Percentiles rank a stretch among this genome's conserved stretches.
These are phyloP conservation scores for Pochonia chlamydosporia DNA, from an alignment of 2,329 filamentous ascomycete genomes.

Conservation along the genomic window DNA sequence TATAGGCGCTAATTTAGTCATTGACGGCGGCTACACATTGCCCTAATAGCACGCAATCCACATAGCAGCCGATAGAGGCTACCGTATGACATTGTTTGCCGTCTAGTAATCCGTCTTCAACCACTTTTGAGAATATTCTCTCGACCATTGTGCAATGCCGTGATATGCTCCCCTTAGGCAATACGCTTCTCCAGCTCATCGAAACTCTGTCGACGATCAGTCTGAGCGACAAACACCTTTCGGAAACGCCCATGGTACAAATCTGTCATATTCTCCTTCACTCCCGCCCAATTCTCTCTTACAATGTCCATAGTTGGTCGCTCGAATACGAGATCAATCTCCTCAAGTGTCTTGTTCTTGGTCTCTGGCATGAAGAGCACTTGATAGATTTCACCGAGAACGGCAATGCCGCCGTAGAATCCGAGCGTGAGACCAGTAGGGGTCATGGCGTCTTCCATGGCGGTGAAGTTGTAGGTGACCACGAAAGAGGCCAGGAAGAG, in stretches of 20 bases:
- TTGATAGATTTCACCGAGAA: constrained; percentile 66
- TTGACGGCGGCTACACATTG: constrained; percentile 20
- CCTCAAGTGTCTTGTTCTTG: constrained; percentile 62
- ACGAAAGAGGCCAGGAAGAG: constrained; percentile 68
- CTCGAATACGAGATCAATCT: constrained; percentile 64
- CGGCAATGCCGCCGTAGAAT: constrained; percentile 69
- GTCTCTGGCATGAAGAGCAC: constrained; percentile 72
- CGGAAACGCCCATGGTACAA: constrained; percentile 16
- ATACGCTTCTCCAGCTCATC: constrained; percentile 7
- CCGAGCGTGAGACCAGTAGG: constrained; percentile 60
- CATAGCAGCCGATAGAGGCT: no score
- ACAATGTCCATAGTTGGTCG: constrained; percentile 59
- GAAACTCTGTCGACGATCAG: constrained; percentile 10
- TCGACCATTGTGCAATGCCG: not conserved
- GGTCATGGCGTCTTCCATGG: constrained; percentile 64
- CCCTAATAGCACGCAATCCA: no score
- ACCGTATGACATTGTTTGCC: no score
- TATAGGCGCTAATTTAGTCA: constrained; percentile 18
- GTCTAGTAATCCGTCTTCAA: no score
- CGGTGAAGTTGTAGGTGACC: constrained; percentile 69
- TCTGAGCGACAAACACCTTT: constrained; percentile 18
- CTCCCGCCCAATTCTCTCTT: constrained; percentile 44
- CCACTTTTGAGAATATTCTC: not conserved
- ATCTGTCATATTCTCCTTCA: constrained; percentile 23
- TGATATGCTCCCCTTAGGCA: not conserved